Conservation (phyloP, 352 stramenopile genomes). For the Phytophthora rubi region DNA sequence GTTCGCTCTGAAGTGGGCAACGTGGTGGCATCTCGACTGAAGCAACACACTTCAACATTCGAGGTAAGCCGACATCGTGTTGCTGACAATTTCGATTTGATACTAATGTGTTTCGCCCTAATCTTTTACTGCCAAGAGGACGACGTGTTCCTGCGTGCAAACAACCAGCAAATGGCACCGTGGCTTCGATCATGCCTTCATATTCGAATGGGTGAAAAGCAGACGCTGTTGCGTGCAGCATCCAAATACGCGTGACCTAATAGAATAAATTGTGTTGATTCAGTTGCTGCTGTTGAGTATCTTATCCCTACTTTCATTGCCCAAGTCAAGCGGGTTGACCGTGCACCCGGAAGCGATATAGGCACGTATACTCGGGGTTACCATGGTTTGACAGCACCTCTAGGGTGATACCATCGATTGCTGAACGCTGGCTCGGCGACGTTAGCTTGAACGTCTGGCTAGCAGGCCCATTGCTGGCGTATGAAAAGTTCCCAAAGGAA, state of each 20-base stretch:
- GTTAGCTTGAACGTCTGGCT: constrained; percentile 77
- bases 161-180: constrained; percentile 56
- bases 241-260: constrained; percentile 28
- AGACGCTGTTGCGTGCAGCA: constrained; percentile 29
- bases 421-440: constrained; percentile 51
- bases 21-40: constrained; percentile 27
- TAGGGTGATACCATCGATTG: constrained; percentile 75
- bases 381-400: constrained; percentile 87
- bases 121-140: constrained; percentile 35
- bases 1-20: constrained; percentile 28
- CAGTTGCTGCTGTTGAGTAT: constrained; percentile 14
- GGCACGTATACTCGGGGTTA: constrained; percentile 86
- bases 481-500: constrained; percentile 81
- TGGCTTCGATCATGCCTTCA: constrained; percentile 75
- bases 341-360: constrained; percentile 91
- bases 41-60: constrained; percentile 34
- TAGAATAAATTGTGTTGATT: constrained; percentile 40
- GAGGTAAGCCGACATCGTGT: constrained; percentile 35
- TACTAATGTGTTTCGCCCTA: constrained; percentile 2
- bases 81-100: neutral
- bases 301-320: constrained; percentile 1
- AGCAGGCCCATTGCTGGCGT: constrained; percentile 49
- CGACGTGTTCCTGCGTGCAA: constrained; percentile 47
- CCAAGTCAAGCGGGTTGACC: constrained; percentile 46
- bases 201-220: constrained; percentile 75